Evolutionary conservation across 768 basidiomycete species (phyloP).

Genomic region (Lepiota venenata): DNA sequence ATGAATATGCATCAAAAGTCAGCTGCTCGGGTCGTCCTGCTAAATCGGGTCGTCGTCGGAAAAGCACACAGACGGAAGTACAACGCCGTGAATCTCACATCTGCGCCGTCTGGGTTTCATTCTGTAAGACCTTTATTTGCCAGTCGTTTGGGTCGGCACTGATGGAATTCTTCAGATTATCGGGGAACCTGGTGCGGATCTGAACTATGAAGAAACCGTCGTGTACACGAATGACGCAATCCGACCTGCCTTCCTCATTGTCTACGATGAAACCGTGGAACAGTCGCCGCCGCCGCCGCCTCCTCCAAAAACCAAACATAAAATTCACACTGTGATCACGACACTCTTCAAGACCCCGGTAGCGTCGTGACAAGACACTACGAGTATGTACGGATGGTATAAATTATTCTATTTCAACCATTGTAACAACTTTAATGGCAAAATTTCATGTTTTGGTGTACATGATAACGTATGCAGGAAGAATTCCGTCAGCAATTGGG

Average conservation of each 20-base stretch:
- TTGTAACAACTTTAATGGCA: background rate
- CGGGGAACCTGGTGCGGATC: conserved; percentile 59
- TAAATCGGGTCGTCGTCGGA: conserved; percentile 64
- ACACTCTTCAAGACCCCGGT: conserved; percentile 47
- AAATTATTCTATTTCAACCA: conserved; percentile 14
- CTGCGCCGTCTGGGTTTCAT: conserved; percentile 56
- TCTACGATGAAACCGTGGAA: conserved; percentile 40
- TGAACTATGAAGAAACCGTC: conserved; percentile 70
- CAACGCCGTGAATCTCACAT: conserved; percentile 44
- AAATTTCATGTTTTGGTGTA: conserved; percentile 31
- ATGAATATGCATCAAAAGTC: conserved; percentile 38
- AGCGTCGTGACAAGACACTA: conserved; percentile 28
- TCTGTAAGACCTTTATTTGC: conserved; percentile 37
- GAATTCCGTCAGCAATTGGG: conserved; percentile 48
- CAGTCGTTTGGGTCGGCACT: conserved; percentile 2
- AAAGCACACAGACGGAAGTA: conserved; percentile 46
- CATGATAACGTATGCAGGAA: conserved; percentile 57
- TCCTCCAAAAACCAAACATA: conserved; percentile 23
- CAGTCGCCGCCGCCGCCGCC: conserved; percentile 1
- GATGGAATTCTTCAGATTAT: conserved; percentile 36
- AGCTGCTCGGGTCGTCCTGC: conserved; percentile 45
- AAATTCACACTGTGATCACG: conserved; percentile 31
- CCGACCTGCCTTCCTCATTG: conserved; percentile 62
- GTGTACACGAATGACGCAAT: conserved; percentile 66
- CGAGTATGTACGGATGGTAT: conserved; percentile 4